These are phyloP conservation scores for Scalesia atractyloides DNA, from an alignment of 129 eudicot species.

Conservation along the genomic window DNA sequence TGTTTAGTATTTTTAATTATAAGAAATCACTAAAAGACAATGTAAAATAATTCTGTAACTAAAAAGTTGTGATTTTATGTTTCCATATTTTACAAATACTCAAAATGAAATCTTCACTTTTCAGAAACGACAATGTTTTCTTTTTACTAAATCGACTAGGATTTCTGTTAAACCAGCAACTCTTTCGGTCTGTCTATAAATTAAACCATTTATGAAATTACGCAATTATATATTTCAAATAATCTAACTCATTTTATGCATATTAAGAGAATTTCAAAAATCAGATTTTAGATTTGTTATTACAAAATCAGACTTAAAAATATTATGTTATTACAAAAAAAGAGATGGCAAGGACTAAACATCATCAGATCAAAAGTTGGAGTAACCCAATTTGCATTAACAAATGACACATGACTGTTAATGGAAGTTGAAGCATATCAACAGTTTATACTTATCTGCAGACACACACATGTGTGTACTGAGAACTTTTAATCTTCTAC, in stretches of 20 bases:
- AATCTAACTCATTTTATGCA: constrained; percentile 1
- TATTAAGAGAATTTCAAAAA: not conserved
- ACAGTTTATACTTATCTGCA: not conserved
- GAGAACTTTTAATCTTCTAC: constrained; percentile 1
- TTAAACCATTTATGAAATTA: not conserved
- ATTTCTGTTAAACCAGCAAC: not conserved
- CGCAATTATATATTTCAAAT: not conserved
- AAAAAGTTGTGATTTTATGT: not conserved
- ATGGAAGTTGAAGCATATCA: not conserved
- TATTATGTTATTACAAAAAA: not conserved
- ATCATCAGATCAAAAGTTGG: not conserved
- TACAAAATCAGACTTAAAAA: not conserved
- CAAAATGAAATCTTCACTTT: not conserved
- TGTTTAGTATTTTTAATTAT: not conserved
- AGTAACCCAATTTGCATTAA: not conserved
- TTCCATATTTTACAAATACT: not conserved
- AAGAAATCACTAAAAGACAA: not conserved
- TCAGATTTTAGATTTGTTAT: not conserved
- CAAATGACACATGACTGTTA: not conserved
- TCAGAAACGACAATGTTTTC: not conserved
- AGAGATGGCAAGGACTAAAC: not conserved
- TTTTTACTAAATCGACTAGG: not conserved
- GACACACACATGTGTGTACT: not conserved
- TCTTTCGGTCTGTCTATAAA: not conserved
- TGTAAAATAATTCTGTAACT: not conserved